A percentile compares a stretch with the other conserved stretches of the same genome.
These are phyloP conservation scores for Zasmidium citrigriseum DNA, from an alignment of 2,329 filamentous ascomycete genomes.

Conservation along the genomic window DNA sequence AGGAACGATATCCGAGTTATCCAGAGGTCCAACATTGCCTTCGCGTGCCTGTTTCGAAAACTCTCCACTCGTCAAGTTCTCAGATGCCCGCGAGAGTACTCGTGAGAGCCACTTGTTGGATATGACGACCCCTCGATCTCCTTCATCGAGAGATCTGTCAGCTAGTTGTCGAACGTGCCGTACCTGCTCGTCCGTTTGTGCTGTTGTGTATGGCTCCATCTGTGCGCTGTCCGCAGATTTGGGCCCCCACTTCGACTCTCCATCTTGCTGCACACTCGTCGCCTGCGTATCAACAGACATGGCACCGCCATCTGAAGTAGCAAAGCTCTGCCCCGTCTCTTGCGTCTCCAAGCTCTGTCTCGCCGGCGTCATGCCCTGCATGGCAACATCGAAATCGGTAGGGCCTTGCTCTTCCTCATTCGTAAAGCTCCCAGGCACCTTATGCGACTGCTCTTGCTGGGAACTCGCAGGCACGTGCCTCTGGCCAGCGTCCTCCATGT, in stretches of 20 bases:
- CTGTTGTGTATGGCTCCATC: conserved; percentile 27
- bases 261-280: conserved; percentile 25
- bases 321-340: conserved; percentile 12
- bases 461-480: background rate
- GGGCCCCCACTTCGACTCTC: background rate
- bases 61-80: conserved; percentile 57
- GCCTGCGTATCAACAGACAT: conserved; percentile 18
- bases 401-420: conserved; percentile 7
- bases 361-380: conserved; percentile 22
- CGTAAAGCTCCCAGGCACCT: conserved; percentile 17
- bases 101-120: conserved; percentile 77
- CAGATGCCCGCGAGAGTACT: conserved; percentile 66
- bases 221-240: conserved; percentile 6
- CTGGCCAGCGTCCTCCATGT: conserved; percentile 46
- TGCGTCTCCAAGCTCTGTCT: conserved; percentile 10
- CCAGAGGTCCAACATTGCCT: conserved; percentile 73
- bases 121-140: conserved; percentile 75
- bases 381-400: conserved; percentile 21
- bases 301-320: conserved; percentile 5
- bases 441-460: conserved; percentile 5
- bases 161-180: conserved; percentile 65
- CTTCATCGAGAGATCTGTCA: conserved; percentile 60
- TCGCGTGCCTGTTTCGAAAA: conserved; percentile 61
- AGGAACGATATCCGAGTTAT: conserved; percentile 78
- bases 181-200: conserved; percentile 66